phyloP scores from a whole-genome alignment of 129 eudicot species.

The Helichrysum umbraculigerum region DNA sequence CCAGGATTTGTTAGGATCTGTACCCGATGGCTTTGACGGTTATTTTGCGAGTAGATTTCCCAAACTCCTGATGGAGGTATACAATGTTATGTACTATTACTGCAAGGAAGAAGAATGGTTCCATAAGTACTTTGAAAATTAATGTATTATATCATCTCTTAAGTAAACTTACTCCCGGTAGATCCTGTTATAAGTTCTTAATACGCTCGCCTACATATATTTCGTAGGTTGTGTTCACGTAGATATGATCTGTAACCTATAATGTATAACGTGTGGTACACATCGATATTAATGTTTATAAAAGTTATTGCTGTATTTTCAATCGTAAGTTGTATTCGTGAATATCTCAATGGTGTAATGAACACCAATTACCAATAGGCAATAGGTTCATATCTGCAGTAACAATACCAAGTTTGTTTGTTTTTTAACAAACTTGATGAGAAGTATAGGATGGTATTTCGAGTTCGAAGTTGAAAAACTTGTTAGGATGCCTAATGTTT shows the following conservation, averaged over 20 bases:
- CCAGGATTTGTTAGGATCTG: conserved; percentile 82
- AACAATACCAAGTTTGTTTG: background rate
- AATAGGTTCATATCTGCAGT: background rate
- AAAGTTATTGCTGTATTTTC: background rate
- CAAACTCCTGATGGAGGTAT: conserved; percentile 76
- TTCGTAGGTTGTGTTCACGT: conserved; percentile 14
- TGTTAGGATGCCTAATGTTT: too few species aligned
- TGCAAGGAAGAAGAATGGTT: conserved; percentile 75
- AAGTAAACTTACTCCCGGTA: background rate
- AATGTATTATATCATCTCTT: conserved; percentile 13
- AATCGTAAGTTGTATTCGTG: background rate
- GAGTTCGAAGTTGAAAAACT: background rate
- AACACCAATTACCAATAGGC: too few species aligned
- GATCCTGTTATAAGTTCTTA: background rate
- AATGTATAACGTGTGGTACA: conserved; percentile 5
- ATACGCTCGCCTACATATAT: background rate
- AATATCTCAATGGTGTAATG: background rate
- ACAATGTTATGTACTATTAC: conserved; percentile 58
- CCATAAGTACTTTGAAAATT: conserved; percentile 48
- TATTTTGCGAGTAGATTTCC: conserved; percentile 83
- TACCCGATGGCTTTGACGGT: conserved; percentile 79
- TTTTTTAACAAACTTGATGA: background rate
- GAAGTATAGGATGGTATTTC: background rate
- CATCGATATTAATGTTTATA: conserved; percentile 13
- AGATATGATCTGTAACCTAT: conserved; percentile 19